Conservation (phyloP, 352 stramenopile genomes). For the Phytophthora megakarya region DNA sequence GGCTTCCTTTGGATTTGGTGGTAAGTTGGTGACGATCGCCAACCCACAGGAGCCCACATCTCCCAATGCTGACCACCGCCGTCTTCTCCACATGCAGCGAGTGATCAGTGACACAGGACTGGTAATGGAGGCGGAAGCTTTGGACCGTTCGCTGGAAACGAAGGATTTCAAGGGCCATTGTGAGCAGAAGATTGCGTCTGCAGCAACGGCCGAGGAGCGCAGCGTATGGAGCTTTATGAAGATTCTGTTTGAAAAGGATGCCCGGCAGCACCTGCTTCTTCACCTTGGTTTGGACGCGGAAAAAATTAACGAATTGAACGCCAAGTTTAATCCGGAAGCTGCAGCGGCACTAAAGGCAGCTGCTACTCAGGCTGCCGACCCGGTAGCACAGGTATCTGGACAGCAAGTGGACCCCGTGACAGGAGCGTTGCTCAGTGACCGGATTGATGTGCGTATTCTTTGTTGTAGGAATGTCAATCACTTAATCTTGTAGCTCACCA, state of each 20-base stretch:
- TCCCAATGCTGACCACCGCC: slow-evolving; percentile 63
- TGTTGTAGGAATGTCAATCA: neutral
- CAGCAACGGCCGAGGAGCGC: slow-evolving; percentile 63
- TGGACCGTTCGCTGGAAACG: slow-evolving; percentile 91
- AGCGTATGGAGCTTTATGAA: slow-evolving; percentile 94
- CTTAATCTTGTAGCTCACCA: slow-evolving; percentile 12
- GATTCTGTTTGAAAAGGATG: slow-evolving; percentile 95
- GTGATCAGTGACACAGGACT: slow-evolving; percentile 83
- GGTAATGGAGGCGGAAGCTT: slow-evolving; percentile 83
- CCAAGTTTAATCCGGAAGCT: slow-evolving; percentile 71
- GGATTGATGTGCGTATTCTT: slow-evolving; percentile 69
- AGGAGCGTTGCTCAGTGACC: slow-evolving; percentile 57
- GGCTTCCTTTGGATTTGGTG: slow-evolving; percentile 97
- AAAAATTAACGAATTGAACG: slow-evolving; percentile 88
- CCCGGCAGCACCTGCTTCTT: slow-evolving; percentile 93
- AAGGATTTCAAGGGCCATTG: slow-evolving; percentile 94
- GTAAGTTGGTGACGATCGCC: slow-evolving; percentile 91
- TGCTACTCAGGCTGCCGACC: slow-evolving; percentile 26
- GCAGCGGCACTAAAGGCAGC: slow-evolving; percentile 37
- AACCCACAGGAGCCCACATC: slow-evolving; percentile 61
- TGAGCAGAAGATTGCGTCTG: slow-evolving; percentile 82
- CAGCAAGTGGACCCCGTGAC: slow-evolving; percentile 51
- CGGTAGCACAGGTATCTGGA: slow-evolving; percentile 20
- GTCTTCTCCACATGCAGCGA: slow-evolving; percentile 81
- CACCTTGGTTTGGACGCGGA: slow-evolving; percentile 95